Evolutionary conservation across 208 protist species (phyloP), one percentile per base, ranked within the genome.

Genomic region (Leishmania mexicana): DNA sequence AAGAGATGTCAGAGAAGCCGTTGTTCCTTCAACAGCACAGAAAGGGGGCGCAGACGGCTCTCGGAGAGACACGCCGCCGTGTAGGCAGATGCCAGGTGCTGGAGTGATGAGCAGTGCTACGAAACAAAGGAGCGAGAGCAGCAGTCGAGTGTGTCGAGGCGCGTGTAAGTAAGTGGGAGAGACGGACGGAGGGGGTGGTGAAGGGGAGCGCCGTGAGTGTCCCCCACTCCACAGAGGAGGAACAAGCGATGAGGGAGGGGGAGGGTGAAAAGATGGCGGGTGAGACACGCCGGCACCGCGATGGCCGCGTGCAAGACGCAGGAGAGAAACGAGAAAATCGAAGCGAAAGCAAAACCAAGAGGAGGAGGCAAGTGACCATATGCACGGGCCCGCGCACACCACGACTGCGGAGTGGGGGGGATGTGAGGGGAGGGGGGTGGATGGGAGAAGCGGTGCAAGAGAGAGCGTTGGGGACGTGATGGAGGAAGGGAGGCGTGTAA

Each of bases 231-330:
- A 62, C 42, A 70, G 10, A 64, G 10, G 24, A 62, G 2, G 19
- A 62, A 3, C 7, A 70, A 71, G 40, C 45, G 40, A 21, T 19
- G 8, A 47, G 45, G 45, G 31, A 10, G 45, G 45, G 45, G 42
- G 7, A 13, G 57, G 68, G 28, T 57, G 47, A 68, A 53, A 75
- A 54, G 47, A 75, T 42, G 68, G 68, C 31, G 71, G 57, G 71
- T 8, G 71, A 75, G 47, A 24, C 17, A 38, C 47, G 28, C 28
- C 38, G 72, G 21, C 40, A 24, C 7, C 38, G 5, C 19, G 0
- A n/a, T 10, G n/a, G 60, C 11, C n/a, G 60, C 60, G 60, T 40
- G 10, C 60, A 40, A 28, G 11, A 35, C n/a, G 60, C 28, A 65
- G 13, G 11, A 65, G 28, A n/a, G 24, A 62, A 62, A 62, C 19